Base-by-base conservation (phyloP, 2,329 filamentous ascomycete species). In the Xylaria sp. region DNA sequence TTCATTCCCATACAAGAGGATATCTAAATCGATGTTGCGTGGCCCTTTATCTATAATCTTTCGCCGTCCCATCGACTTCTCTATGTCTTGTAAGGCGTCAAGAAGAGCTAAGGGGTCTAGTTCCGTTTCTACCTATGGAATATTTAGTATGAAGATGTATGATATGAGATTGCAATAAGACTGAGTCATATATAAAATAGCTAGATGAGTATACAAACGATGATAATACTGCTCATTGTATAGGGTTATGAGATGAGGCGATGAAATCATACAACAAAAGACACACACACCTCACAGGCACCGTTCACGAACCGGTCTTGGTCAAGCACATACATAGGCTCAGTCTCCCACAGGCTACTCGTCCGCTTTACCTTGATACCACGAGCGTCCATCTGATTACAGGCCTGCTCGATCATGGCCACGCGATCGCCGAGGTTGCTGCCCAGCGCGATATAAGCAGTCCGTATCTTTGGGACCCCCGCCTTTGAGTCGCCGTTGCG, bases 21-120 rank as follows among this genome's bases (percentile, higher is more conserved):
- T 94, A 77, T 99, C 96, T 15, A 99, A 84, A 77, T 99, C 96
- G 70, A 99, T 97, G 77, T 94, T 97, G 33, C 96, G 88, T 1
- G 96, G 96, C 0, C 96, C 96, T 78, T 99, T 99, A 76, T 97
- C 93, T 49, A 98, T 88, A 51, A 93, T 75, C 80, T 97, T 97
- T 70, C 89, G 87, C 65, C 96, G 88, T 0, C 94, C 94, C 77
- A 97, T 87, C 0, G 83, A 83, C 57, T 87, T 89, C 78, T 99
- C 96, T 74, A 99, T 95, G 38, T 87, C 86, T 78, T 99, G 95
- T 0, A 99, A 87, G 67, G 88, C 83, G 77, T 97, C 90, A 31
- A 99, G 83, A 20, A 99, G 86, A 51, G 89, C 86, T 51, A 95
- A 81, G 0, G 96, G 94, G 20, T 87, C 85, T 11, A 97, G 81